Evolutionary conservation across 352 stramenopile species (phyloP).

Genomic region (Pythium vanterpoolii): DNA sequence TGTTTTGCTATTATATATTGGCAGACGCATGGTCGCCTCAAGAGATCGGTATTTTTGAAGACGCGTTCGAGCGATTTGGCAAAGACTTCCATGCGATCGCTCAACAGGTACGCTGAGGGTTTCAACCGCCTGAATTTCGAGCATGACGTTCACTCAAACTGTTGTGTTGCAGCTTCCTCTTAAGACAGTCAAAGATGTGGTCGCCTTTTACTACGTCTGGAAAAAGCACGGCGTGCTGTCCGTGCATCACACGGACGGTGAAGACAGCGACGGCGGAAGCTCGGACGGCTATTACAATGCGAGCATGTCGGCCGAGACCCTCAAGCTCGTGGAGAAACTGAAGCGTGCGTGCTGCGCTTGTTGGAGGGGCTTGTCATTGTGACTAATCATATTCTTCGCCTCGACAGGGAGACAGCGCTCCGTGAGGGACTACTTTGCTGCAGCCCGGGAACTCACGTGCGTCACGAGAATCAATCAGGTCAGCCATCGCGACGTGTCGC

Average conservation of each 20-base stretch:
- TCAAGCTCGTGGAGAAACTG: conserved; percentile 60
- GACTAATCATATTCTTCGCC: not conserved
- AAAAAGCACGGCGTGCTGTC: conserved; percentile 59
- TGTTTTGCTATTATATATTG: no score
- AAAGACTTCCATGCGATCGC: conserved; percentile 80
- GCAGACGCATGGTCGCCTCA: conserved; percentile 73
- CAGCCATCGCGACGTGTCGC: conserved; percentile 15
- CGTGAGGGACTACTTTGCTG: conserved; percentile 65
- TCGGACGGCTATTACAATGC: conserved; percentile 40
- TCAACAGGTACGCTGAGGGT: conserved; percentile 36
- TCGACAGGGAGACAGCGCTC: conserved; percentile 56
- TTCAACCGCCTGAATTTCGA: not conserved
- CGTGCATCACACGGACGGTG: conserved; percentile 5
- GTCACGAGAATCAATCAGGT: conserved; percentile 31
- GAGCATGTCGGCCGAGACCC: conserved; percentile 49
- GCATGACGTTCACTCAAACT: not conserved
- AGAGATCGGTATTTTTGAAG: conserved; percentile 77
- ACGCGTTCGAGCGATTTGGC: conserved; percentile 67
- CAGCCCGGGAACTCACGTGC: conserved; percentile 41
- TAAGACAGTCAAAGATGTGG: conserved; percentile 63
- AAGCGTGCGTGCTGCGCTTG: conserved; percentile 35
- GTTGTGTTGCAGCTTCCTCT: conserved; percentile 38
- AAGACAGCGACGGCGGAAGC: conserved; percentile 20
- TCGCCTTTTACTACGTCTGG: conserved; percentile 86
- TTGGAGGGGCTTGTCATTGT: not conserved